phyloP scores from a whole-genome alignment of 2,329 filamentous ascomycete genomes.

The Fusarium sp. region DNA sequence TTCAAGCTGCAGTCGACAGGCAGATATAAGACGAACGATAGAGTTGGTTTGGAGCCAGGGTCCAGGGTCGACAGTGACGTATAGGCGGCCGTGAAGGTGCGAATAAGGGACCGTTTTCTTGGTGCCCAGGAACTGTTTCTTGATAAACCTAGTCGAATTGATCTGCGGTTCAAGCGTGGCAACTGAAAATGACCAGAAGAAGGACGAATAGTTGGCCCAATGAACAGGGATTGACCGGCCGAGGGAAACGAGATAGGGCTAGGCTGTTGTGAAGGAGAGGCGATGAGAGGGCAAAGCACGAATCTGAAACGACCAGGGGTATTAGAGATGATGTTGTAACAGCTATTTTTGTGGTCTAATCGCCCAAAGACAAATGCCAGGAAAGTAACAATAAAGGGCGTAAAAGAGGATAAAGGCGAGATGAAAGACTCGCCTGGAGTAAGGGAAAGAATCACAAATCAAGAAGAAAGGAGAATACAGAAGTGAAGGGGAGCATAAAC shows the following conservation, averaged over 20 bases:
- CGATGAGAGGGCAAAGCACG: constrained; percentile 13
- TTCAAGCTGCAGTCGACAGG: constrained; percentile 10
- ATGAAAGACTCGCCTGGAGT: not conserved
- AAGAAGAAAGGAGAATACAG: not conserved
- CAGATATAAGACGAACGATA: constrained; percentile 17
- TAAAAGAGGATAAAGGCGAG: constrained; percentile 1
- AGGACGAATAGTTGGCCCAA: constrained; percentile 5
- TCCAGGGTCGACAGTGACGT: constrained; percentile 26
- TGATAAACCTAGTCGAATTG: constrained; percentile 31
- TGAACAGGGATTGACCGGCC: constrained; percentile 18
- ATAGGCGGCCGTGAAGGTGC: constrained; percentile 14
- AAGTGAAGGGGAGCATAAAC: not conserved
- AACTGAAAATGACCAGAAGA: constrained; percentile 8
- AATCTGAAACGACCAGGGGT: constrained; percentile 30
- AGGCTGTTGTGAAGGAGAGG: constrained; percentile 17
- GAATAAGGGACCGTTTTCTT: constrained; percentile 15
- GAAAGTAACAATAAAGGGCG: not conserved
- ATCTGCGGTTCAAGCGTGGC: constrained; percentile 23
- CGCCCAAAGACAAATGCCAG: constrained; percentile 10
- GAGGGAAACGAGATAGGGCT: constrained; percentile 21
- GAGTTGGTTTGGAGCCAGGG: constrained; percentile 16
- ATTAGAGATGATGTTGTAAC: constrained; percentile 11
- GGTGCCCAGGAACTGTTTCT: constrained; percentile 25
- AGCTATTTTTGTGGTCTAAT: constrained; percentile 22
- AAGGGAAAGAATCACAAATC: constrained; percentile 1